Evolutionary conservation across 2,329 filamentous ascomycete genomes (phyloP), one percentile per base, ranked within the genome.

Genomic region (Aureobasidium sp.): DNA sequence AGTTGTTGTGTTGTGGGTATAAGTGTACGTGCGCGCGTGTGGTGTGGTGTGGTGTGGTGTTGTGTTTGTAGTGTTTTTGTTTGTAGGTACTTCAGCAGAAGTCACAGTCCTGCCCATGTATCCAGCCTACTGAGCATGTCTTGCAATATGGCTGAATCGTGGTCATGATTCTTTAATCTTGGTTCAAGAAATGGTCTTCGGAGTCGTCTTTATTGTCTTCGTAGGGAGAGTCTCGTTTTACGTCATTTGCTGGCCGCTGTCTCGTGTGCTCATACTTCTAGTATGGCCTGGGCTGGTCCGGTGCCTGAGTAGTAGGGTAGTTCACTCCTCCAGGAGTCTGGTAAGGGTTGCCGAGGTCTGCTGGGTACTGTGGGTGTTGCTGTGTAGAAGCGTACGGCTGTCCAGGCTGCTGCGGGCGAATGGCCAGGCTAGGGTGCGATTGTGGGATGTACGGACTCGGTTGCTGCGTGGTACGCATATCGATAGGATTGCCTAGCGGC

Each of bases 331-430:
- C 49, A 14, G 37, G 9, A 2, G 47, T 17, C 27, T 52, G 47
- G 22, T 61, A 39, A 14, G 24, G 48, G 1, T 54, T 52, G 9
- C 49, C 33, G 7, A 61, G 40, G 2, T 54, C 48, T 27, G 27
- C 14, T 27, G 24, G 24, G 12, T 48, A 50, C 24, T 44, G 37
- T 24, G 54, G 45, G 14, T 50, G 59, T 15, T 42, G 48, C 19
- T 42, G 48, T 17, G 49, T 19, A 31, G 39, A 39, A 15, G 17
- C 39, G 42, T 54, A 61, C 11, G 48, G 49, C 17, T 61, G 48
- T 24, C 48, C 48, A 44, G 59, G 40, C 37, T 61, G 59, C 40
- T 42, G 59, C 19, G 48, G 37, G 8, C 47, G 59, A 9, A 61
- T 39, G 12, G 59, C 35, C 14, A 52, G 29, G 17, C n/a, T 54